Base-by-base conservation (phyloP, 257 asterid genomes). In the Przewalskia tangutica region DNA sequence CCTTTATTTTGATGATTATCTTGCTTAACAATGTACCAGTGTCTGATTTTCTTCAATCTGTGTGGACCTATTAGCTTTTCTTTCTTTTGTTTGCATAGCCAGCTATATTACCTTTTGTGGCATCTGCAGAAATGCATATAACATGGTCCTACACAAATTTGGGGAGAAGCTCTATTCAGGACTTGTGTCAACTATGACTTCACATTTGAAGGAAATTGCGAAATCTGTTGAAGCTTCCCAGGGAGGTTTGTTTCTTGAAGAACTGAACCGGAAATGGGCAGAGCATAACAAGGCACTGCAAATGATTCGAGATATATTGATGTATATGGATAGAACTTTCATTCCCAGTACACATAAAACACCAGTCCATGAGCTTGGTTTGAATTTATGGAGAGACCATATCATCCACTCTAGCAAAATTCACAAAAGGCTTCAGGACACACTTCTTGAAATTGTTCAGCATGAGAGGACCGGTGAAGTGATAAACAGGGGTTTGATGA, bases 141-240 rank as follows among this genome's bases (percentile, higher is more conserved):
- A 85, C 65, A 85, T 85, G 88, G 86, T 85, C n/a, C 82, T 85
- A 60, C 88, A 85, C 79, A 85, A 85, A 77, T 85, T 81, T 77
- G 88, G 88, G 58, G 88, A 85, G 79, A 85, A 81, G 68, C 84
- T 85, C 13, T 85, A 85, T 82, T 75, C 88, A n/a, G 88, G 88
- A 46, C 88, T 85, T 46, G 88, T 85, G 60, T 80, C 84, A 20
- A 85, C 88, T 54, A 83, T 85, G 88, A 85, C 88, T 8, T 62
- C 68, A 80, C 88, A 85, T 78, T 81, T 85, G 79, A 81, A 80
- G 79, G 88, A 85, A 51, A 85, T 85, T 65, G 78, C 88, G 12
- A 83, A 85, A 71, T 77, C 59, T 11, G 64, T 85, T 10, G 88
- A 85, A 78, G 82, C 66, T 75, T 60, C 88, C 20, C 88, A 85